Conservation (phyloP, 2,329 filamentous ascomycete genomes). For the Raffaelea deltoideospora region DNA sequence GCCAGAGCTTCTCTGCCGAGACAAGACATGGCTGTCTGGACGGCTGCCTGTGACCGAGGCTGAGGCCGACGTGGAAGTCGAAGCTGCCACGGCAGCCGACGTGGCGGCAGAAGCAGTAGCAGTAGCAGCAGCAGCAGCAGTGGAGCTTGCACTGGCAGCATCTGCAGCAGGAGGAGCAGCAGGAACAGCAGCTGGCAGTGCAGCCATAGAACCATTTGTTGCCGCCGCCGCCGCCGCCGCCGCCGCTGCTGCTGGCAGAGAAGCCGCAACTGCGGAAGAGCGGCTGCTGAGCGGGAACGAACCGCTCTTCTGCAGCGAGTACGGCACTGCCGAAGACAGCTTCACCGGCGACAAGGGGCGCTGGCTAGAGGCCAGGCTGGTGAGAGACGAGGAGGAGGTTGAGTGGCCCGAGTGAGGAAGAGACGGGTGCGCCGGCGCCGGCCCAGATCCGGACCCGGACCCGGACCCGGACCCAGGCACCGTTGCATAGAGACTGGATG, state of each 20-base stretch:
- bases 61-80: slow-evolving; percentile 7
- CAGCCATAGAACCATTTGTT: no score
- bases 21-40: neutral
- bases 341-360: slow-evolving; percentile 39
- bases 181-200: neutral
- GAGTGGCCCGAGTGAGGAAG: slow-evolving; percentile 28
- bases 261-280: neutral
- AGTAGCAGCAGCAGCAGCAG: neutral
- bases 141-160: neutral
- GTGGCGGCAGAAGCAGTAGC: neutral
- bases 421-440: no score
- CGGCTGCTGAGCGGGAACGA: slow-evolving; percentile 1
- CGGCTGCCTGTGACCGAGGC: neutral
- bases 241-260: neutral
- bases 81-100: neutral
- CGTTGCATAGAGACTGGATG: no score
- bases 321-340: slow-evolving; percentile 5
- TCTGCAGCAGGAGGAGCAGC: neutral
- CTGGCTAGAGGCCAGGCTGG: slow-evolving; percentile 31
- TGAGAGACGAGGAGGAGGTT: slow-evolving; percentile 32
- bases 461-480: no score
- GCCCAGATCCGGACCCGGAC: no score
- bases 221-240: no score
- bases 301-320: slow-evolving; percentile 1
- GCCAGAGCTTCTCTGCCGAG: slow-evolving; percentile 2